A percentile compares a stretch with the other conserved stretches of the same genome.
These are phyloP conservation scores for Buxus sempervirens DNA, from an alignment of 164 flowering plant genomes.

Conservation along the genomic window DNA sequence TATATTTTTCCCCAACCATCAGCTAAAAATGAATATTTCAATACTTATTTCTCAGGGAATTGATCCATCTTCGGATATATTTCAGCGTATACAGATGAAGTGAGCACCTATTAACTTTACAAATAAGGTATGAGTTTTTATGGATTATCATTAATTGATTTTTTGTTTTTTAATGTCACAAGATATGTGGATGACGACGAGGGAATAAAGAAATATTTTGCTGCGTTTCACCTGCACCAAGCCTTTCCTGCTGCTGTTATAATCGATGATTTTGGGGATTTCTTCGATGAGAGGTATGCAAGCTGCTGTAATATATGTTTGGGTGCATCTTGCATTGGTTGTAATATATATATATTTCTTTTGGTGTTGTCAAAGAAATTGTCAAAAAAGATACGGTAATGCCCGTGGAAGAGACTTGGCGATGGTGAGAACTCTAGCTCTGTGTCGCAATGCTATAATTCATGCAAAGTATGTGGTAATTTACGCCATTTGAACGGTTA, in stretches of 20 bases:
- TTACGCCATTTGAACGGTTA: neutral
- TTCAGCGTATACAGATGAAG: slow-evolving; percentile 73
- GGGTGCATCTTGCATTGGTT: too few species aligned
- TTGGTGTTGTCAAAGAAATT: slow-evolving; percentile 33
- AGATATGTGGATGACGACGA: slow-evolving; percentile 86
- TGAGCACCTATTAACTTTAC: slow-evolving; percentile 32
- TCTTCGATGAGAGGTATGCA: slow-evolving; percentile 60
- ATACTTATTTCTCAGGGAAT: slow-evolving; percentile 41
- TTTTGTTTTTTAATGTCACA: neutral
- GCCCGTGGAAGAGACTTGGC: slow-evolving; percentile 80
- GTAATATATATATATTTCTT: neutral
- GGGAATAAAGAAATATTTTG: slow-evolving; percentile 72
- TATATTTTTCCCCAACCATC: neutral
- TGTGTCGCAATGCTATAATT: slow-evolving; percentile 60
- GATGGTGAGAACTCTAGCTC: slow-evolving; percentile 69
- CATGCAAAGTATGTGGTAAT: slow-evolving; percentile 67
- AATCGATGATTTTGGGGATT: slow-evolving; percentile 79
- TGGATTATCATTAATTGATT: too few species aligned
- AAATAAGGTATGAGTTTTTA: too few species aligned
- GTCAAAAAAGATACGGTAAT: slow-evolving; percentile 64
- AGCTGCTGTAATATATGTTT: neutral
- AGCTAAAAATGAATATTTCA: neutral
- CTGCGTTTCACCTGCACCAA: slow-evolving; percentile 80
- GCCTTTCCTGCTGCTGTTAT: slow-evolving; percentile 63
- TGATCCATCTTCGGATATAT: slow-evolving; percentile 56